phyloP scores from a whole-genome alignment of 2,329 filamentous ascomycete species.

The Drechslera avenae region DNA sequence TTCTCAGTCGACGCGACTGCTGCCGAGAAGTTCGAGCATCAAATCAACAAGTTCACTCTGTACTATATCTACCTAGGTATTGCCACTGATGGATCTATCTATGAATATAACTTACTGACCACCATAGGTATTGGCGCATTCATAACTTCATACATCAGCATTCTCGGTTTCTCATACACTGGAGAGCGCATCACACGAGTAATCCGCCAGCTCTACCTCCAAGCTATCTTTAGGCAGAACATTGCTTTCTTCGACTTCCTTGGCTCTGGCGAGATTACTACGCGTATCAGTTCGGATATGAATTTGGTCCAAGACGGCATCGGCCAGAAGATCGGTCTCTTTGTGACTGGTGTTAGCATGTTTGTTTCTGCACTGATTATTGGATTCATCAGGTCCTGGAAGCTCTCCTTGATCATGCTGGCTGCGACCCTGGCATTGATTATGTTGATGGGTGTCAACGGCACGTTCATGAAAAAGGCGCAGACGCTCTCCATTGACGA shows the following conservation, averaged over 20 bases:
- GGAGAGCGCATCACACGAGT: conserved; percentile 56
- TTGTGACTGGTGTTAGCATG: conserved; percentile 41
- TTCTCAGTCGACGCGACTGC: conserved; percentile 42
- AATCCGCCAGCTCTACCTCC: conserved; percentile 67
- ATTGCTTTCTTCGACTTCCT: conserved; percentile 71
- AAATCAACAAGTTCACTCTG: conserved; percentile 40
- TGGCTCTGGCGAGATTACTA: conserved; percentile 93
- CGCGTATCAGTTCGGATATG: conserved; percentile 91
- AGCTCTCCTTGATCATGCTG: conserved; percentile 86
- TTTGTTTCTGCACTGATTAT: conserved; percentile 92
- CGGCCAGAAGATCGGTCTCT: conserved; percentile 46
- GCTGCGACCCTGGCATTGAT: conserved; percentile 77
- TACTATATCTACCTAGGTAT: conserved; percentile 48
- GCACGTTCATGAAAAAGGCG: conserved; percentile 79
- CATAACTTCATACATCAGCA: conserved; percentile 76
- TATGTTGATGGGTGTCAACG: conserved; percentile 73
- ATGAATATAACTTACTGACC: no score
- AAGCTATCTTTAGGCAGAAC: conserved; percentile 53
- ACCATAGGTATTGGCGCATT: conserved; percentile 33
- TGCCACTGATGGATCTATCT: no score
- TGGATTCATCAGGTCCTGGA: conserved; percentile 91
- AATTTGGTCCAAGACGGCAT: conserved; percentile 94
- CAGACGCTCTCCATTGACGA: conserved; percentile 72
- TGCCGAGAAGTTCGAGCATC: conserved; percentile 32
- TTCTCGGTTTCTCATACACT: conserved; percentile 82